phyloP scores from a whole-genome alignment of 78 protist genomes.

The Polysphondylium violaceum region DNA sequence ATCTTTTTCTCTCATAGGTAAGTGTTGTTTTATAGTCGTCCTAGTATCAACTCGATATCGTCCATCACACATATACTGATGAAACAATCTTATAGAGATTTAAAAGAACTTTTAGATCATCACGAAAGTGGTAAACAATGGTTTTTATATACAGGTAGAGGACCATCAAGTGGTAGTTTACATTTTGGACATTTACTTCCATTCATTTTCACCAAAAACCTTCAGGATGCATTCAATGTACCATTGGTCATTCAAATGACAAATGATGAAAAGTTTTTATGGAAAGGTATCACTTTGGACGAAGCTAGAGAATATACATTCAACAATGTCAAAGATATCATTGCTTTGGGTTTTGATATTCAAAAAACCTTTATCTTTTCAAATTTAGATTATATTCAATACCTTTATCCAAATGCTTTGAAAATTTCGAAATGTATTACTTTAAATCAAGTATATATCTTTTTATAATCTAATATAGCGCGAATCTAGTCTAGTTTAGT shows the following conservation, averaged over 20 bases:
- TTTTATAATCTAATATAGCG: neutral
- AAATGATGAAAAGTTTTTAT: constrained; percentile 99
- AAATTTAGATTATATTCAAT: constrained; percentile 94
- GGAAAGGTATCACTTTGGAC: constrained; percentile 91
- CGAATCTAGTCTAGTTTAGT: neutral
- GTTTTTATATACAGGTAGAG: constrained; percentile 99
- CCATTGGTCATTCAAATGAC: constrained; percentile 99
- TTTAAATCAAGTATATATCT: constrained; percentile 55
- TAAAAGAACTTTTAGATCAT: constrained; percentile 85
- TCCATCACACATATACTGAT: neutral
- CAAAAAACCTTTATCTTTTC: constrained; percentile 98
- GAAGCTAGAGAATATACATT: constrained; percentile 75
- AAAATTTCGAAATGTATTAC: constrained; percentile 77
- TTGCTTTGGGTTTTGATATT: constrained; percentile 99
- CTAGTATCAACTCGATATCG: neutral
- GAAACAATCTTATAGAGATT: constrained; percentile 80
- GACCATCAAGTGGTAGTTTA: constrained; percentile 97
- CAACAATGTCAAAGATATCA: constrained; percentile 98
- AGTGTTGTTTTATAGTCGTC: neutral
- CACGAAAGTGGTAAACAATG: constrained; percentile 95
- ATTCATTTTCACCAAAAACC: constrained; percentile 96
- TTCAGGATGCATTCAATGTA: constrained; percentile 96
- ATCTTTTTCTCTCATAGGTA: constrained; percentile 95
- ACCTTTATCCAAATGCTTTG: constrained; percentile 63
- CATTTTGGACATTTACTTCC: constrained; percentile 99